Base-by-base conservation (phyloP, 2,329 filamentous ascomycete species). In the Ceratocystis eucalypticola region DNA sequence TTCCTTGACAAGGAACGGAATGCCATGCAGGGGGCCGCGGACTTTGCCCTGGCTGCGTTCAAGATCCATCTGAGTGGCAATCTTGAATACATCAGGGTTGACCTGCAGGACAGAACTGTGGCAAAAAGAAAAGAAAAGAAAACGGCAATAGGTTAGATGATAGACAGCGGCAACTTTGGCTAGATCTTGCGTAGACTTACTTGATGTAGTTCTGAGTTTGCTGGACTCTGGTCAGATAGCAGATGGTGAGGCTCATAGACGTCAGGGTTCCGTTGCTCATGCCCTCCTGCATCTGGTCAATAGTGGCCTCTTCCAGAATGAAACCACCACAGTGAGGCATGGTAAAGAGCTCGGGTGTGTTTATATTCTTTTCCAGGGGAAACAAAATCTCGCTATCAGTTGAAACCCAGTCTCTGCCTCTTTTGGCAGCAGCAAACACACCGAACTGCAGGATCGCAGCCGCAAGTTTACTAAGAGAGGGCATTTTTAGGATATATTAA, bases 1-100 rank as follows among this genome's bases (percentile, higher is more conserved):
- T 72, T 91, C 88, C 74, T 91, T 91, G 69, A 90, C 82, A 1
- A 87, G 77, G 72, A 88, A 88, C 0, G 88, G 88, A 55, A 92
- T 88, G 2, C 88, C 88, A 72, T 91, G 88, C 1, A 92, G 78
- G 0, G 84, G 83, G 1, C 87, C 82, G n/a, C 85, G 80, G 8
- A 85, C 73, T 48, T 76, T 77, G 28, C 85, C 85, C 0, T 75
- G 71, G 12, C 73, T 71, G 20, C 88, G 80, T 74, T 91, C 87
- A 0, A 71, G 72, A 70, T 91, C 88, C 37, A 85, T 76, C 15
- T 77, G 71, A 4, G 75, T 75, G 2, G 88, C 88, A 66, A 90
- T 88, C 25, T 73, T 71, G 44, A 87, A 75, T 8, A 79, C 80
- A 72, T 91, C 87, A 0, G 88, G 87, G 72, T 91, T 91, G 46